Base-by-base conservation (phyloP, 129 eudicot genomes). In the Flaveria linearis region DNA sequence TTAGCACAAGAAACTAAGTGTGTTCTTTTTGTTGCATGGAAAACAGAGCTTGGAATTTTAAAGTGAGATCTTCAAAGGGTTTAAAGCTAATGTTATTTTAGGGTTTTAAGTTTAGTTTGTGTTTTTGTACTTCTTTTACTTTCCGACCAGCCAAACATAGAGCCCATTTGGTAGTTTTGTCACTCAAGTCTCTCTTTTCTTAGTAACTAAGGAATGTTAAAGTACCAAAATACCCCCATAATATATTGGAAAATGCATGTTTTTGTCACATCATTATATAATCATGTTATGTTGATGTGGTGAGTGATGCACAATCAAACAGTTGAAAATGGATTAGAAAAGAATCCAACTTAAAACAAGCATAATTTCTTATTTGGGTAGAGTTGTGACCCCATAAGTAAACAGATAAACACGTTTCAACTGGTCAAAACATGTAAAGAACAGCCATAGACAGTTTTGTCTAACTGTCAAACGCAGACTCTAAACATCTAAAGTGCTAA, bases 41-140 rank as follows among this genome's bases (percentile, higher is more conserved):
- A 70, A 86, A 81, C 25, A 72, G 96, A 88, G 86, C 91, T 88
- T 88, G 88, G 97, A 90, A 89, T 90, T 87, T 87, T 72, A 88
- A 91, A 93, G 91, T 87, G 86, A 87, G 93, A 87, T 87, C 87
- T 85, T 82, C 75, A 72, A 82, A 81, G 87, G 69, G 69, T 63
- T 28, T 36, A 93, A 93, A 90, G 96, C 86, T 50, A 55, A 73
- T 51, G 85, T 84, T 84, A 72, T 88, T 88, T 82, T 70, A 64
- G 83, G 79, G 53, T 28, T 63, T 63, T 69, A 52, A 72, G 72
- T 76, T 86, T 72, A 53, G 78, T 80, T 73, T 80, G 53, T 86
- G 52, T 51, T 62, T 63, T 47, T 81, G 53, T 66, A 68, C 64
- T 82, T 73, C 81, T 83, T 83, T 80, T 72, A 73, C 90, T 86